Percentiles rank a stretch among this genome's conserved stretches.
Evolutionary conservation across 1,139 yeast genomes (phyloP).

Genomic region (Blastobotrys capitulatus): DNA sequence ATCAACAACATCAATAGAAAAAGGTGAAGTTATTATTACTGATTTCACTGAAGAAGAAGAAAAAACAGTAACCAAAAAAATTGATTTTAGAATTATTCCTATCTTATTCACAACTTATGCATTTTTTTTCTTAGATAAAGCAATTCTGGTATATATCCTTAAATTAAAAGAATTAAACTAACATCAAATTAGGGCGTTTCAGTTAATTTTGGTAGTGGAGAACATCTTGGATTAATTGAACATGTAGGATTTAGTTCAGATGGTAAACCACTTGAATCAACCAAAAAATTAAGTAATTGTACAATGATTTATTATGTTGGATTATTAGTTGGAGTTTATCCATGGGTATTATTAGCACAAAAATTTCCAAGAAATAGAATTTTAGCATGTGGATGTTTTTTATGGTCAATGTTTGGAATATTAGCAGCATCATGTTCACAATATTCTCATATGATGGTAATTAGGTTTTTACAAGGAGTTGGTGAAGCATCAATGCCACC

Average conservation of each 20-base stretch:
- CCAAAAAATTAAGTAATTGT: conserved; percentile 43
- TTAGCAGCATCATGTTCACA: conserved; percentile 12
- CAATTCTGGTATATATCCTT: too few species aligned
- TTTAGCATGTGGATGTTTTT: conserved; percentile 10
- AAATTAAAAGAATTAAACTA: too few species aligned
- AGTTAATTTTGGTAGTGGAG: conserved; percentile 7
- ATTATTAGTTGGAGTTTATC: conserved; percentile 40
- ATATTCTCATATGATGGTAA: conserved; percentile 13
- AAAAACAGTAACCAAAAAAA: conserved; percentile 7
- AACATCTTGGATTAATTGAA: conserved; percentile 6
- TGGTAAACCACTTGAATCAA: conserved; percentile 29
- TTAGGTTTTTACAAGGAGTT: conserved; percentile 16
- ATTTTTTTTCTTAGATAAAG: conserved; percentile 34
- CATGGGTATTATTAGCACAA: conserved; percentile 44
- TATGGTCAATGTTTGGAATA: conserved; percentile 15
- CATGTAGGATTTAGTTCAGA: conserved; percentile 32
- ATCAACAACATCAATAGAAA: not conserved
- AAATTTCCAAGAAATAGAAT: conserved; percentile 45
- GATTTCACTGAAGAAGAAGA: conserved; percentile 7
- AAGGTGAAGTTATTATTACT: not conserved
- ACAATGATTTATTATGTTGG: conserved; percentile 45
- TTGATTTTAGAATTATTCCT: conserved; percentile 13
- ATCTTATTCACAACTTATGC: conserved; percentile 14
- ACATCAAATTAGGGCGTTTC: too few species aligned
- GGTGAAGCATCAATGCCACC: conserved; percentile 16